Conservation (phyloP, 1,139 yeast genomes). For the Pichia norvegensis region DNA sequence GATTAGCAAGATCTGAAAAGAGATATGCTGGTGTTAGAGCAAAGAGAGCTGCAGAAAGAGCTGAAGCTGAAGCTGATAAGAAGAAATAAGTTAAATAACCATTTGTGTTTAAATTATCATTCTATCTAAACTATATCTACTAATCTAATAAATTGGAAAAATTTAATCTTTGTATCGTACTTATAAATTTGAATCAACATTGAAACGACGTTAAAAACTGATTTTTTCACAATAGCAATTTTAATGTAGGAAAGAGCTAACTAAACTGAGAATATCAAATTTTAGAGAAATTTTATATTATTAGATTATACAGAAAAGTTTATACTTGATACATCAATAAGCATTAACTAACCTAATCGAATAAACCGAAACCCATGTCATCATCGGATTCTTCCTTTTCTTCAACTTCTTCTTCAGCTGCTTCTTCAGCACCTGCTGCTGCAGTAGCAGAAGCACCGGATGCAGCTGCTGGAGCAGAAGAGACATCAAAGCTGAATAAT, state of each 20-base stretch:
- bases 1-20: slow-evolving; percentile 92
- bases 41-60: slow-evolving; percentile 93
- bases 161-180: not conserved
- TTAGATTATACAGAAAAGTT: slow-evolving; percentile 1
- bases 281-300: not conserved
- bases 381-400: slow-evolving; percentile 54
- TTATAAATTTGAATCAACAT: no score
- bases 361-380: slow-evolving; percentile 75
- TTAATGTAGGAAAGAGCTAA: no score
- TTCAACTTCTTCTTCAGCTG: slow-evolving; percentile 51
- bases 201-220: no score
- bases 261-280: no score
- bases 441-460: slow-evolving; percentile 51
- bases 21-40: slow-evolving; percentile 92
- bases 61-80: slow-evolving; percentile 99
- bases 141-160: slow-evolving; percentile 2
- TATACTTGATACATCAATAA: not conserved
- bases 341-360: slow-evolving; percentile 43
- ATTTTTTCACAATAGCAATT: no score
- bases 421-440: slow-evolving; percentile 51
- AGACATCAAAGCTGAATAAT: slow-evolving; percentile 70
- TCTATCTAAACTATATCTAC: slow-evolving; percentile 3
- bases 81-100: slow-evolving; percentile 57
- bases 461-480: slow-evolving; percentile 59
- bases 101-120: slow-evolving; percentile 4